phyloP scores from a whole-genome alignment of 2,329 filamentous ascomycete genomes.

The Pyrenochaeta sp. region DNA sequence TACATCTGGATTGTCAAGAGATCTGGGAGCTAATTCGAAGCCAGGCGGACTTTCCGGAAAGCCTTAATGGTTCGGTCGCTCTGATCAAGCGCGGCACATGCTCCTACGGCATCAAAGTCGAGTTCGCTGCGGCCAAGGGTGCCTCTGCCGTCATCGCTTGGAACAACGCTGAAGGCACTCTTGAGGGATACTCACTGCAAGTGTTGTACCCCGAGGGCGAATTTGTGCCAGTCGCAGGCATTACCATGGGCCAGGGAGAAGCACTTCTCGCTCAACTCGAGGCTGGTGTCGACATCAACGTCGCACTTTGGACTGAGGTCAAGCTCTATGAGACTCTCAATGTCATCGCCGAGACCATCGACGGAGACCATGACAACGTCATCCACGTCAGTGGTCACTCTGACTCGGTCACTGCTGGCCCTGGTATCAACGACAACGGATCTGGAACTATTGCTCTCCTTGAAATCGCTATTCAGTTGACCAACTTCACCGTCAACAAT shows the following conservation, averaged over 20 bases:
- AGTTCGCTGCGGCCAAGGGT: conserved; percentile 62
- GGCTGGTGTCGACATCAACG: conserved; percentile 39
- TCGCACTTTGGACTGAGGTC: conserved; percentile 35
- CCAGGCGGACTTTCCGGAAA: conserved; percentile 66
- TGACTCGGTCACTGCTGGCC: conserved; percentile 67
- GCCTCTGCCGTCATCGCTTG: conserved; percentile 74
- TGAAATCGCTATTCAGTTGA: conserved; percentile 66
- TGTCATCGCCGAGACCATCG: conserved; percentile 66
- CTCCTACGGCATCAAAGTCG: conserved; percentile 74
- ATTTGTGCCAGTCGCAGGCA: conserved; percentile 72
- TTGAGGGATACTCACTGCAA: conserved; percentile 52
- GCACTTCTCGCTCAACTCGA: conserved; percentile 63
- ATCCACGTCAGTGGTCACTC: conserved; percentile 65
- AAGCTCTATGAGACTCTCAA: conserved; percentile 51
- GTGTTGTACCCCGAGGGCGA: conserved; percentile 60
- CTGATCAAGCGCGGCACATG: conserved; percentile 75
- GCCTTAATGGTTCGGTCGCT: conserved; percentile 69
- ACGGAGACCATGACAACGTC: conserved; percentile 66
- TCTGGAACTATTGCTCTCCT: conserved; percentile 69
- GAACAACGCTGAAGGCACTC: conserved; percentile 69
- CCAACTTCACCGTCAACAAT: conserved; percentile 77
- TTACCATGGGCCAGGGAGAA: conserved; percentile 67
- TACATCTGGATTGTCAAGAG: background rate
- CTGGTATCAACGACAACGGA: conserved; percentile 81
- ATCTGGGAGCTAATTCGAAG: conserved; percentile 1